Evolutionary conservation across 2,329 filamentous ascomycete species (phyloP), one percentile per base, ranked within the genome.

Genomic region (Fusarium sp.): DNA sequence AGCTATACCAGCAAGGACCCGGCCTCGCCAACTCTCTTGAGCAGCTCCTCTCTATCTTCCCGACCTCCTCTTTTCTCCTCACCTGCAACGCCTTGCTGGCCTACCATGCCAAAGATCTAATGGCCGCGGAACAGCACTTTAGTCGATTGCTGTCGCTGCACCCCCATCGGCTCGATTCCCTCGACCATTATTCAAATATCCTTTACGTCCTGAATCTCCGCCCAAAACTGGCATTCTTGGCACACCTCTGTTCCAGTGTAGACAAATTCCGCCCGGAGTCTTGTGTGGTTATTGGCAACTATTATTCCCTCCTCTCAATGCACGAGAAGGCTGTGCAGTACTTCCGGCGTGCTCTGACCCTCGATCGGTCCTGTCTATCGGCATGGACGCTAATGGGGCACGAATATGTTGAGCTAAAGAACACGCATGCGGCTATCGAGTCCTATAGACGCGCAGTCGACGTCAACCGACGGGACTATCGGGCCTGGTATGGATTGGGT

Each of bases 361-460:
- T 99, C 0, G 96, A 99, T 78, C 91, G 95, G 10, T 92, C 91
- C 28, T 99, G 96, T 78, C 87, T 98, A 15, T 97, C 94, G 0
- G 96, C 96, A 2, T 99, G 96, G 96, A 99, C 96, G 0, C 86
- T 99, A 1, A 98, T 99, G 95, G 96, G 96, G 1, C 96, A 99
- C 80, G 96, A 99, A 79, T 99, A 98, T 74, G 94, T 98, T 57
- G 96, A 99, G 80, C 90, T 99, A 81, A 99, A 98, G 78, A 99
- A 99, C 78, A 98, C 95, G 0, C 96, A 99, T 75, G 95, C 96
- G 0, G 96, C 96, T 9, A 98, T 99, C 66, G 96, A 99, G 79
- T 97, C 94, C 1, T 99, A 99, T 77, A 90, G 96, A 2, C 91
- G 96, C 43, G 96, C 96, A 2, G 95, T 99, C 2, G 96, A 99